Evolutionary conservation across 805 yeast genomes (phyloP), one percentile per base, ranked within the genome.

Genomic region (Saccharomycopsis sp.): DNA sequence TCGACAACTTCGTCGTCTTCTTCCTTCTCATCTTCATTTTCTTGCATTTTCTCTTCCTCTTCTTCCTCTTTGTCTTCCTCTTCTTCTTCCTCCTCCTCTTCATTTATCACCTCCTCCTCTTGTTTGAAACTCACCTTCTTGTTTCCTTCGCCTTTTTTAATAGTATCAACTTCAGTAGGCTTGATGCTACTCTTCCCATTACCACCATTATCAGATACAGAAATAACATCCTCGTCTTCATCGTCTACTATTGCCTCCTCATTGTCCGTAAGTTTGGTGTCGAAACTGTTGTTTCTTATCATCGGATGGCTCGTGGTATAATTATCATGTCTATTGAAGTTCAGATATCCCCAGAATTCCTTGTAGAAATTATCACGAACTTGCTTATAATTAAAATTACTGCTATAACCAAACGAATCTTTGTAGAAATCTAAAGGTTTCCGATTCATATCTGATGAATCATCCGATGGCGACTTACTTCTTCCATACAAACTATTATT

Each of bases 351-450:
- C 56, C 58, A 52, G 22, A 55, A 55, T 15, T 56, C 60, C 17
- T 35, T 22, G 23, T 56, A 58, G 25, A 56, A 56, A 15, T 44
- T 25, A 35, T 19, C 29, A 17, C 52, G 58, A 3, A 53, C 49
- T 41, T 42, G 56, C 47, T 52, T 58, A 44, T 52, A 56, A 20
- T 56, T 58, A 53, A 38, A 58, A 34, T 56, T 56, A 29, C 20
- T 49, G 35, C 58, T 50, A 35, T 59, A 57, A n/a, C 58, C 60
- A 38, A 53, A 57, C 5, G 52, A 14, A 50, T 59, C 62, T 25
- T 59, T 59, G 55, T 59, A 59, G 51, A 59, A 59, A 20, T 57
- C 58, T 23, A 59, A 42, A 5, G 22, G 23, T 12, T 49, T 20
- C 2, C 15, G 8, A 17, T 24, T 29, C 9, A 20, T 5, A 8